Evolutionary conservation across 768 basidiomycete species (phyloP), one percentile per base, ranked within the genome.

Genomic region (Cystobasidiopsis lactophilus): DNA sequence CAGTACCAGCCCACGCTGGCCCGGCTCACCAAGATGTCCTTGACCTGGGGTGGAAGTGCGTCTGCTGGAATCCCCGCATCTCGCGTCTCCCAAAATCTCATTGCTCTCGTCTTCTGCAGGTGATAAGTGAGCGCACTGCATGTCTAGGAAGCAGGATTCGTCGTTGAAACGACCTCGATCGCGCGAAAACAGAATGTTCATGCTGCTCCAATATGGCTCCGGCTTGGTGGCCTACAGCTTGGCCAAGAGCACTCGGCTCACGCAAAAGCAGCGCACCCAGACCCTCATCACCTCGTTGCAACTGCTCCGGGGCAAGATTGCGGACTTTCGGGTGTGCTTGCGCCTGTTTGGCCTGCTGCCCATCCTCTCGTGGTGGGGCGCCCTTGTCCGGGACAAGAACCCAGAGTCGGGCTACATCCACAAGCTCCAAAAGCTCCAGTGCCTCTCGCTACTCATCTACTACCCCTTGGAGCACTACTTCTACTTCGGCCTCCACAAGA

Each of bases 391-490:
- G 24, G 52, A 56, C 24, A 58, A 60, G 45, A 52, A 53, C 43
- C 52, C 54, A 14, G 53, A 52, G 26, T 26, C 55, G 7, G 50
- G 48, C 19, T 47, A 52, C n/a, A 49, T 51, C 41, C 53, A 58
- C 41, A 33, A 35, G 47, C 48, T 66, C 23, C 55, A 65, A 46
- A 52, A 53, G 31, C 40, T 62, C 3, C 63, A 65, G 49, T 58
- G 56, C 0, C 55, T 54, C 46, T 58, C 60, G 11, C 65, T 66
- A 62, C 53, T 66, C 10, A 48, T 57, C 18, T 66, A 64, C 56
- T 66, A 65, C 44, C 63, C 64, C 3, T 53, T 66, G 48, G 65
- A 66, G 57, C 60, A 63, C 50, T n/a, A 52, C 38, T 66, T 60
- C 57, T 44, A 30, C 59, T 58, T 55, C 21, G 35, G 48, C 2